Evolutionary conservation across 176 grass and related monocot genomes (phyloP), one percentile per base, ranked within the genome.

Genomic region (Hordeum marinum): DNA sequence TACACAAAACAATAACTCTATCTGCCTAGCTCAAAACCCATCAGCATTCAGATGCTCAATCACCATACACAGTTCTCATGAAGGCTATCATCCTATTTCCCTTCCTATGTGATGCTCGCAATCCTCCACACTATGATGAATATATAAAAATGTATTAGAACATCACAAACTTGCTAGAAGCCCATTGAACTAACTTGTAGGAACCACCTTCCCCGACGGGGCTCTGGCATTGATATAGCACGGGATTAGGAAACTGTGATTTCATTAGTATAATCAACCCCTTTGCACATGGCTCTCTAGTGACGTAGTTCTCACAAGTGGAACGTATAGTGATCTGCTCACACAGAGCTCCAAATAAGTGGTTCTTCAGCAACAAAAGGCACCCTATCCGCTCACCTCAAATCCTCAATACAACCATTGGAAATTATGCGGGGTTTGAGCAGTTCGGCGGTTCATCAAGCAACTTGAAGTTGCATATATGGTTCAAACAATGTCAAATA

Each of bases 361-460:
- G 52, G 15, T 69, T 62, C 76, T n/a, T 59, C 59, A 88, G 26
- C 40, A 13, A n/a, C 50, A 69, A 82, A 64, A 63, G 14, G 20
- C 31, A 18, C 26, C 20, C 79, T 68, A 21, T 72, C 9, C 9
- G 12, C 43, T 66, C 14, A 80, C 29, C 29, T 29, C 29, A 29
- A 29, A 29, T 29, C 12, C 79, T 63, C 55, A 41, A 65, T 58
- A 41, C 31, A 85, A 65, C 29, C 58, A 89, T 68, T 81, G 8
- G 7, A 52, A 52, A 52, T 6, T 81, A 35, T 11, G 25, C 32
- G 25, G 27, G 11, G 24, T 37, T 75, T 31, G 1, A 34, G 31
- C 36, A 23, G 65, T 72, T 54, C 24, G 24, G 9, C n/a, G 6
- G 58, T 63, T 24, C 41, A 72, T 61, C 12, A 37, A 61, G 36